A percentile compares a stretch with the other conserved stretches of the same genome.
Evolutionary conservation across 83 land plant species (phyloP).

Genomic region (Thuja plicata): DNA sequence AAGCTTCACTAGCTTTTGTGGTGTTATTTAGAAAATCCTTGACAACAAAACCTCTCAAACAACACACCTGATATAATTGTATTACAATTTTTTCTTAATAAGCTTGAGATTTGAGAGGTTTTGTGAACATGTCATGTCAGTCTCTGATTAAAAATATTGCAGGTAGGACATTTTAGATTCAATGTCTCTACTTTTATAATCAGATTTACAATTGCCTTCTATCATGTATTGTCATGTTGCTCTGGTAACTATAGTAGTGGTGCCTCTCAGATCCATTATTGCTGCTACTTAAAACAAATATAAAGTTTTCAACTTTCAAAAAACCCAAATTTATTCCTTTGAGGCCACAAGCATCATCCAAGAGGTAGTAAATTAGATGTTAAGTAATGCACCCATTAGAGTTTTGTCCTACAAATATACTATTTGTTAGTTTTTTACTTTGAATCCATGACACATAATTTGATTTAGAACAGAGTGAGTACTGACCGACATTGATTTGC

Average conservation of each 20-base stretch:
- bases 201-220: constrained; percentile 30
- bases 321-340: constrained; percentile 17
- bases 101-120: not conserved
- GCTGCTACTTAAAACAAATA: constrained; percentile 40
- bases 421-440: not conserved
- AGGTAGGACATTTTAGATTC: constrained; percentile 42
- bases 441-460: not conserved
- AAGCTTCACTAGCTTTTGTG: not conserved
- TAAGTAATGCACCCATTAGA: not conserved
- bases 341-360: constrained; percentile 36
- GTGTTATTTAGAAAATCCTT: not conserved
- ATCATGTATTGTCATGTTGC: constrained; percentile 38
- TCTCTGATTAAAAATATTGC: not conserved
- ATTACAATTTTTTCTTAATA: not conserved
- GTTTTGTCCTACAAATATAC: not conserved
- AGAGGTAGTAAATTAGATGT: constrained; percentile 32
- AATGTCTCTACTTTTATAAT: constrained; percentile 31
- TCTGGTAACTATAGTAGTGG: constrained; percentile 29
- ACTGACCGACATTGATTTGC: constrained; percentile 11
- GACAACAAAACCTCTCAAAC: not conserved
- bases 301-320: constrained; percentile 27
- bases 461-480: not conserved
- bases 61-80: not conserved
- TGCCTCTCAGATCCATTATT: constrained; percentile 26
- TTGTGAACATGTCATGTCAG: not conserved